A percentile compares a stretch with the other conserved stretches of the same genome.
phyloP scores from a whole-genome alignment of 805 yeast species.

The Wickerhamomyces alni region DNA sequence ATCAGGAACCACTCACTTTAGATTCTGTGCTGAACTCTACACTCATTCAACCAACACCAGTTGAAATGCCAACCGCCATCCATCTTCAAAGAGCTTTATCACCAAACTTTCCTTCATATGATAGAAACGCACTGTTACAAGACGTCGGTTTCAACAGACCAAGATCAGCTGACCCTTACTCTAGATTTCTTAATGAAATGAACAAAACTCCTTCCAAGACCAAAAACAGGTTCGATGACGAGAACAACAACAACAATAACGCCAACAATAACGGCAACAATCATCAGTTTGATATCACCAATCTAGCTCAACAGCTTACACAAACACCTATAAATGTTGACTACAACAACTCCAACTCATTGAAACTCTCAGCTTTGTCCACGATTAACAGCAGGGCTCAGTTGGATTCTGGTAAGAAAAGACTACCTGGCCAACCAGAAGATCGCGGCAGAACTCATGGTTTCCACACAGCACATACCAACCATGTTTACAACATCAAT shows the following conservation, averaged over 20 bases:
- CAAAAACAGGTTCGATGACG: slow-evolving; percentile 16
- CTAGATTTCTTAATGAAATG: slow-evolving; percentile 7
- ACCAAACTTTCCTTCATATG: slow-evolving; percentile 16
- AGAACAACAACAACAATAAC: slow-evolving; percentile 4
- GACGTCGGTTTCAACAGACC: slow-evolving; percentile 29
- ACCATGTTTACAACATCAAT: slow-evolving; percentile 1
- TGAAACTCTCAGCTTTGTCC: slow-evolving; percentile 60
- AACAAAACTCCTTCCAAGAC: slow-evolving; percentile 13
- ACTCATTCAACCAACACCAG: slow-evolving; percentile 37
- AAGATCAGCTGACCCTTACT: slow-evolving; percentile 36
- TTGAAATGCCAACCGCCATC: slow-evolving; percentile 22
- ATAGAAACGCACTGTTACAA: slow-evolving; percentile 14
- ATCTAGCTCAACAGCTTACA: slow-evolving; percentile 23
- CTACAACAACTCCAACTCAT: slow-evolving; percentile 30
- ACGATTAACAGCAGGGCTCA: slow-evolving; percentile 53
- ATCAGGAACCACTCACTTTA: slow-evolving; percentile 30
- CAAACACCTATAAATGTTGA: slow-evolving; percentile 16
- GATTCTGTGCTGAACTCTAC: slow-evolving; percentile 32
- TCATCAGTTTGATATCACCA: slow-evolving; percentile 21
- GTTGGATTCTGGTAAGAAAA: slow-evolving; percentile 31
- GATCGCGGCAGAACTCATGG: slow-evolving; percentile 16
- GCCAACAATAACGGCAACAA: slow-evolving; percentile 3
- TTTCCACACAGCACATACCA: slow-evolving; percentile 1
- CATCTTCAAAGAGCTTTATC: slow-evolving; percentile 27
- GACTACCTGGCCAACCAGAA: slow-evolving; percentile 3